These are phyloP conservation scores for Fusarium mangiferae DNA, from an alignment of 2,329 filamentous ascomycete genomes.

Conservation along the genomic window DNA sequence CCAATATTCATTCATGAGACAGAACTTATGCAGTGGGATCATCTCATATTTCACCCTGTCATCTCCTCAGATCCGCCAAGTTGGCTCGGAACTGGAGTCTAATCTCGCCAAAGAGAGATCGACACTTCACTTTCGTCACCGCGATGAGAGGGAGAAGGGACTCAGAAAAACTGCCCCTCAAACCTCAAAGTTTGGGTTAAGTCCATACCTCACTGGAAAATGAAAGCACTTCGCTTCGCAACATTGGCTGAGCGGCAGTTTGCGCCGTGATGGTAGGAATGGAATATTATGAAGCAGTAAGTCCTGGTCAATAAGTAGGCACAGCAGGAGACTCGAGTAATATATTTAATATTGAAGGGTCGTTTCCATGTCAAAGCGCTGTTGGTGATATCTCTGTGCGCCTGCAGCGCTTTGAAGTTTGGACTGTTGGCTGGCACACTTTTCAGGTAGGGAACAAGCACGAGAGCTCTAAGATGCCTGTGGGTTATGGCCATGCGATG, in stretches of 20 bases:
- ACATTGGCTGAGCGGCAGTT: neutral
- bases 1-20: neutral
- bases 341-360: neutral
- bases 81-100: constrained; percentile 10
- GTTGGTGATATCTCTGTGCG: neutral
- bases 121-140: constrained; percentile 15
- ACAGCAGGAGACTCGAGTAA: neutral
- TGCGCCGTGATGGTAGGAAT: neutral
- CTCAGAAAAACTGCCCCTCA: constrained; percentile 1
- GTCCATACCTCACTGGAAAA: neutral
- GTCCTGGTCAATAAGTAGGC: neutral
- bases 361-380: neutral
- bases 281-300: neutral
- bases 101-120: constrained; percentile 17
- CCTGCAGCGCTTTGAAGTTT: neutral
- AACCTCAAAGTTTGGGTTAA: constrained; percentile 1
- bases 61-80: constrained; percentile 10
- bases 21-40: neutral
- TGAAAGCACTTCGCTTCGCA: neutral
- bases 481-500: neutral
- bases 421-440: neutral
- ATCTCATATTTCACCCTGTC: neutral
- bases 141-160: constrained; percentile 9
- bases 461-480: neutral
- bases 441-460: neutral